Conservation (phyloP, 2,329 filamentous ascomycete species). For the Graphium sp. region DNA sequence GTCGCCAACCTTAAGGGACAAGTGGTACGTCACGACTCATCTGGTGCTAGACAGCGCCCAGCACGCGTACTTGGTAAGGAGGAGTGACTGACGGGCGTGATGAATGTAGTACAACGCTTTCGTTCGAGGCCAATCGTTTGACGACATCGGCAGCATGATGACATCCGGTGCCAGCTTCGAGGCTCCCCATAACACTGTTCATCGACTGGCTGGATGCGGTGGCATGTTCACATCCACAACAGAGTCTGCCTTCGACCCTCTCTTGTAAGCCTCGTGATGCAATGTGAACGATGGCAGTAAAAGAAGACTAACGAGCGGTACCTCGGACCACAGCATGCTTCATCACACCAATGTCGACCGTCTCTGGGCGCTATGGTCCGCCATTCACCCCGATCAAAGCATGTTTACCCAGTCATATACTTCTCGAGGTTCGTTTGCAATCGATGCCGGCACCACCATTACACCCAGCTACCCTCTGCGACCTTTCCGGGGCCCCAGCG, state of each 20-base stretch:
- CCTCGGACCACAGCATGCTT: slow-evolving; percentile 15
- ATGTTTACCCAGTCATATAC: slow-evolving; percentile 17
- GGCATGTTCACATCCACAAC: slow-evolving; percentile 20
- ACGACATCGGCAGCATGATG: slow-evolving; percentile 16
- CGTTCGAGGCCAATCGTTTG: slow-evolving; percentile 16
- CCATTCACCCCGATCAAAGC: slow-evolving; percentile 17
- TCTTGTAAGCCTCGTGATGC: slow-evolving; percentile 22
- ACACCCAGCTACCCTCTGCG: slow-evolving; percentile 26
- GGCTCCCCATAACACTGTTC: slow-evolving; percentile 22
- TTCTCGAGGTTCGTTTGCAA: slow-evolving; percentile 20
- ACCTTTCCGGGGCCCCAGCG: slow-evolving; percentile 26
- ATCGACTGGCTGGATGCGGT: slow-evolving; percentile 22
- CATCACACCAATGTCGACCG: slow-evolving; percentile 45
- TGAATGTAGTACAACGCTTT: slow-evolving; percentile 26
- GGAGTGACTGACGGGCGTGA: slow-evolving; percentile 5
- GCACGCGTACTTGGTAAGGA: no score
- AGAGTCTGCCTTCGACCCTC: slow-evolving; percentile 25
- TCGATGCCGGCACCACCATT: slow-evolving; percentile 19
- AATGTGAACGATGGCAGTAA: no score
- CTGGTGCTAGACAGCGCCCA: neutral
- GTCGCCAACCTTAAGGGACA: slow-evolving; percentile 18
- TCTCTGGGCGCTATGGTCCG: slow-evolving; percentile 40
- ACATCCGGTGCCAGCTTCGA: slow-evolving; percentile 21
- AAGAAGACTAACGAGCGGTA: slow-evolving; percentile 3
- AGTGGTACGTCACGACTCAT: slow-evolving; percentile 20